A percentile compares a stretch with the other conserved stretches of the same genome.
Evolutionary conservation across 2,329 filamentous ascomycete genomes (phyloP).

Genomic region (Cladosporium sp.): DNA sequence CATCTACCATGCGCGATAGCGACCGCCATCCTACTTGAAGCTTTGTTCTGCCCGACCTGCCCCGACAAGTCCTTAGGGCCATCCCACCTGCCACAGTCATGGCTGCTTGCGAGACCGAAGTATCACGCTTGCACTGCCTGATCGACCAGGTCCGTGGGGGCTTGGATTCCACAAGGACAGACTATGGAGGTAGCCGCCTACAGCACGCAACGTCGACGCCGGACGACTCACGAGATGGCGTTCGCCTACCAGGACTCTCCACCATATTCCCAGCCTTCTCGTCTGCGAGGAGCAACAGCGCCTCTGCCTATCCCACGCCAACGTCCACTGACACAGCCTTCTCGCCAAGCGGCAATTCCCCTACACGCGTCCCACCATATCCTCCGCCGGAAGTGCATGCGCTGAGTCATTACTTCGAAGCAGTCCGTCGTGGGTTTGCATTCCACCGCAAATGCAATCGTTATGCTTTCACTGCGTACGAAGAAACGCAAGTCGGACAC

Average conservation of each 20-base stretch:
- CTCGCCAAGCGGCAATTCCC: not conserved
- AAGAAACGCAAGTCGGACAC: not conserved
- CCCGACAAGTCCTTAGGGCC: too few relatives aligned
- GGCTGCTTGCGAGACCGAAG: not conserved
- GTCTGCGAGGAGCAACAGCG: not conserved
- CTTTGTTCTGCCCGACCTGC: too few relatives aligned
- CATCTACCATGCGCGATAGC: not conserved
- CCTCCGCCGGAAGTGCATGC: not conserved
- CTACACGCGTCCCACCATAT: not conserved
- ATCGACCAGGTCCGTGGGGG: not conserved
- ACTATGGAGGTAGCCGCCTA: not conserved
- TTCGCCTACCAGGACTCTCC: not conserved
- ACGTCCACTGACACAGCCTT: not conserved
- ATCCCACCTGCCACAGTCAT: too few relatives aligned
- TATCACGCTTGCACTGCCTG: not conserved
- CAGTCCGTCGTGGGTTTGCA: not conserved
- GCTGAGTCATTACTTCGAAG: not conserved
- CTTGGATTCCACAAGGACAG: too few relatives aligned
- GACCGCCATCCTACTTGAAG: too few relatives aligned
- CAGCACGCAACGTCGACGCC: not conserved
- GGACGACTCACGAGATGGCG: not conserved
- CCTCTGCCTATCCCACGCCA: not conserved
- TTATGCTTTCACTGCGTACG: not conserved
- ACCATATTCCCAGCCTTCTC: slow-evolving; percentile 5
- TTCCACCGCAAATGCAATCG: slow-evolving; percentile 7